Evolutionary conservation across 805 yeast genomes (phyloP), one percentile per base, ranked within the genome.

Genomic region (Saccharomycopsis synnaedendra): DNA sequence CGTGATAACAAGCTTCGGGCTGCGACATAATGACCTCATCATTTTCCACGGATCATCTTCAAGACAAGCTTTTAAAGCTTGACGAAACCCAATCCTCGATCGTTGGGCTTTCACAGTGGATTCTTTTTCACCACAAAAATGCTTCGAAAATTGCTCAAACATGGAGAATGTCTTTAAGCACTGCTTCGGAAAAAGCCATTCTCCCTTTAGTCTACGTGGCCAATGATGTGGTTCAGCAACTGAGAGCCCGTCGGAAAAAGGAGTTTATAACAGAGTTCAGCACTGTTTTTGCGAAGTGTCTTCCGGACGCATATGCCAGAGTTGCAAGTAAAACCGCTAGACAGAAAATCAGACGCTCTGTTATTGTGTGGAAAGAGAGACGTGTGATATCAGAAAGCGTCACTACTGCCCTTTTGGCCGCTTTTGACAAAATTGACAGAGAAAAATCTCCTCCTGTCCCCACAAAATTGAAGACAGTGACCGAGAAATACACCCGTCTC

Each of bases 191-290:
- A n/a, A 62, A 63, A 44, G 69, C 73, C 56, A 73, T 71, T 50
- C 68, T 82, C 45, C 70, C 82, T 2, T 63, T 82, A 48, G 68
- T 86, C 29, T 86, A 86, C 57, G 66, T 86, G 9, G 81, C 83
- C 45, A 86, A 86, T 60, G 96, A 86, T 55, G 80, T 86, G 28
- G 82, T 85, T 1, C 96, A 86, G 62, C 83, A 83, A 59, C 77
- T 88, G 3, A 70, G 80, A 50, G 78, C 81, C 34, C 76, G 78
- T 56, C 70, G 74, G 50, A 77, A 74, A 56, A 64, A 65, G 3
- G 85, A 77, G 43, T 80, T 82, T 54, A 62, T 81, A 3, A 64
- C 62, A 5, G 80, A 77, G 3, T 86, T 84, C 62, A 70, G 76
- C 8, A 58, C 60, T 1, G 72, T 71, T 3, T 58, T 80, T 39